Percentiles rank a stretch among this genome's conserved stretches.
These are phyloP conservation scores for Capronia epimyces DNA, from an alignment of 2,329 filamentous ascomycete species.

Conservation along the genomic window DNA sequence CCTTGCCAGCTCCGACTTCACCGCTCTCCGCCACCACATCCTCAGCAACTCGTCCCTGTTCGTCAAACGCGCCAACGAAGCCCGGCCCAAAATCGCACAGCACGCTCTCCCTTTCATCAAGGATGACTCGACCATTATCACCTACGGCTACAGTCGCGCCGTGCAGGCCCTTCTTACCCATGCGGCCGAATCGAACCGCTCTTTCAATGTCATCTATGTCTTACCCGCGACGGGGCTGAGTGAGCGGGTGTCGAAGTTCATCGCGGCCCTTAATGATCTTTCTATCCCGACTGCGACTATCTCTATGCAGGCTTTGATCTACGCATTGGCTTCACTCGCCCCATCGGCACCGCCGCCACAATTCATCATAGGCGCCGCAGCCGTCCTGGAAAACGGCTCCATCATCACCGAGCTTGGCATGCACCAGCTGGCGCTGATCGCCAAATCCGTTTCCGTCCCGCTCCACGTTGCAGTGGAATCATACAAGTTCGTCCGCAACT, in stretches of 20 bases:
- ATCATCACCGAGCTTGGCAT: constrained; percentile 83
- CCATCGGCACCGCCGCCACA: constrained; percentile 33
- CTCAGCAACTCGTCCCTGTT: constrained; percentile 82
- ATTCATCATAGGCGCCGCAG: constrained; percentile 65
- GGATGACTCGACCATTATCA: constrained; percentile 76
- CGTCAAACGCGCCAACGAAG: constrained; percentile 70
- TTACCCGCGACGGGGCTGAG: constrained; percentile 35
- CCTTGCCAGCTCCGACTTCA: constrained; percentile 59
- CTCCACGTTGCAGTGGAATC: constrained; percentile 92
- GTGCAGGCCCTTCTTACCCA: constrained; percentile 68
- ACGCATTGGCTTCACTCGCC: constrained; percentile 19
- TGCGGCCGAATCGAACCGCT: constrained; percentile 49
- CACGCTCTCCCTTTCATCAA: constrained; percentile 72
- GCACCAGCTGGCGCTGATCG: constrained; percentile 79
- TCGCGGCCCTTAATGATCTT: constrained; percentile 16
- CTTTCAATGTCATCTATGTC: constrained; percentile 81
- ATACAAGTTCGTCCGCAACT: constrained; percentile 91
- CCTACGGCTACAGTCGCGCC: constrained; percentile 80
- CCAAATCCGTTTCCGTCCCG: constrained; percentile 64
- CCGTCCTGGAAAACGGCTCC: constrained; percentile 88
- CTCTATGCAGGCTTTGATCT: constrained; percentile 18
- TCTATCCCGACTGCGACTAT: constrained; percentile 21
- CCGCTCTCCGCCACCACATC: constrained; percentile 74
- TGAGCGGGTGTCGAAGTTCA: neutral
- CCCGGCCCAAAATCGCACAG: constrained; percentile 73